phyloP scores from a whole-genome alignment of 176 grass and related monocot species.

The Chrysopogon serrulatus region DNA sequence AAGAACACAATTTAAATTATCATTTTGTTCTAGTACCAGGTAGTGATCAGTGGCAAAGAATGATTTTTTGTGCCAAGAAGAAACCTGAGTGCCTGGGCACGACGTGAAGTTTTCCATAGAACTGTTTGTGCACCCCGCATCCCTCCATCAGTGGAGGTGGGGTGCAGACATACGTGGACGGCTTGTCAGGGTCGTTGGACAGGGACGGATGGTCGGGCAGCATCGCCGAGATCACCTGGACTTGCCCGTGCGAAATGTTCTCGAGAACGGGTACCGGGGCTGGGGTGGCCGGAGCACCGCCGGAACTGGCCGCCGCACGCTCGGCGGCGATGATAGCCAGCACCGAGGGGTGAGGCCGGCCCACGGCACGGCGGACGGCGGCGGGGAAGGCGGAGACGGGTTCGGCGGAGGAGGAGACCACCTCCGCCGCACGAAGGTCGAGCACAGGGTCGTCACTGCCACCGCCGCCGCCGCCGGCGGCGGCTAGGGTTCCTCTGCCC shows the following conservation, averaged over 20 bases:
- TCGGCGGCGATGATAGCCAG: conserved; percentile 67
- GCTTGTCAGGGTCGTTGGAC: conserved; percentile 61
- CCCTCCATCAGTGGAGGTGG: conserved; percentile 82
- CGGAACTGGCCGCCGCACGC: conserved; percentile 16
- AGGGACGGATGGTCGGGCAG: conserved; percentile 73
- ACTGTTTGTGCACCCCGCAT: conserved; percentile 56
- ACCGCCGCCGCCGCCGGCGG: not conserved
- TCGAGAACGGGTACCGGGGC: conserved; percentile 38
- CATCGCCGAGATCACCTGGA: conserved; percentile 68
- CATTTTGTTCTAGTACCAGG: not conserved
- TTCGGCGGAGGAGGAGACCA: conserved; percentile 41
- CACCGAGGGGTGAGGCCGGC: conserved; percentile 64
- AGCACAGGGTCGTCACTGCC: conserved; percentile 50
- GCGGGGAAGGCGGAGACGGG: conserved; percentile 63
- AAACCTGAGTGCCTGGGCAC: conserved; percentile 80
- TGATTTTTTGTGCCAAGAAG: not conserved
- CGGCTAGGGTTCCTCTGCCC: conserved; percentile 29
- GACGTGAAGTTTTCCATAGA: conserved; percentile 41
- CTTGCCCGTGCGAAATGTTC: conserved; percentile 93
- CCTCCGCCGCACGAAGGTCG: conserved; percentile 72
- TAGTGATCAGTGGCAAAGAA: not conserved
- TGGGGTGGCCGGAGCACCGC: not conserved
- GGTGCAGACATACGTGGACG: conserved; percentile 75
- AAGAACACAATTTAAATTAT: not conserved
- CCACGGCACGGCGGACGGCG: conserved; percentile 47